Evolutionary conservation across 495 filamentous ascomycete genomes (phyloP), one percentile per base, ranked within the genome.

Genomic region (Viridothelium virens): DNA sequence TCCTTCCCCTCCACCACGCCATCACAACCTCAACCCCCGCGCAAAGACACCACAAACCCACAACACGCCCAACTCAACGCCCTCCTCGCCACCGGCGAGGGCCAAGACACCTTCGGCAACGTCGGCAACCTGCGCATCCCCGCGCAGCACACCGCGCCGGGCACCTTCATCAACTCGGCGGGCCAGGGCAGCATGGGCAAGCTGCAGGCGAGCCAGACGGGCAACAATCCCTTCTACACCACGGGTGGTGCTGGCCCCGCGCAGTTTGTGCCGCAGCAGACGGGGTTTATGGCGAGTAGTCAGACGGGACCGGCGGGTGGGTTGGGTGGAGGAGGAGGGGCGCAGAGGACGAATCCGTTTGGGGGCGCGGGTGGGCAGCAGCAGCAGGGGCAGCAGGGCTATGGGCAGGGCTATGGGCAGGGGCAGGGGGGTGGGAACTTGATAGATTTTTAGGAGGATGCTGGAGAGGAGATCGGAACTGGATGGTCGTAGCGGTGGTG

Each of bases 51-150:
- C 84, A 38, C 77, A 78, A 62, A 89, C 72, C 88, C 93, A 53
- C 89, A 96, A 70, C 87, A 92, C 71, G 85, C 88, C n/a, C 86
- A 83, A 71, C 86, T 99, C 65, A 97, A 97, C 70, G 85, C 89
- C n/a, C 87, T 99, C 12, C 84, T 99, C 56, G 83, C 89, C 7
- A 81, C 81, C 33, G 92, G 94, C 65, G 95, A 97, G 56, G 94
- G 94, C 33, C 87, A 91, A 79, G 94, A 99, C 74, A 97, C 95
- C 1, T 99, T 96, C 74, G 94, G 94, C 63, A 99, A 99, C 73
- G 89, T 89, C 47, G 94, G 94, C 64, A 87, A 97, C 64, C 82
- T 96, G 38, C 91, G 94, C 76, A 96, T 99, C 70, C 95, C 94
- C 1, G 86, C 94, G 41, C 94, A 99, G 76, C 94, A 99, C 77